Evolutionary conservation across 805 yeast genomes (phyloP), one percentile per base, ranked within the genome.

Genomic region (Saccharomycopsis selenospora): DNA sequence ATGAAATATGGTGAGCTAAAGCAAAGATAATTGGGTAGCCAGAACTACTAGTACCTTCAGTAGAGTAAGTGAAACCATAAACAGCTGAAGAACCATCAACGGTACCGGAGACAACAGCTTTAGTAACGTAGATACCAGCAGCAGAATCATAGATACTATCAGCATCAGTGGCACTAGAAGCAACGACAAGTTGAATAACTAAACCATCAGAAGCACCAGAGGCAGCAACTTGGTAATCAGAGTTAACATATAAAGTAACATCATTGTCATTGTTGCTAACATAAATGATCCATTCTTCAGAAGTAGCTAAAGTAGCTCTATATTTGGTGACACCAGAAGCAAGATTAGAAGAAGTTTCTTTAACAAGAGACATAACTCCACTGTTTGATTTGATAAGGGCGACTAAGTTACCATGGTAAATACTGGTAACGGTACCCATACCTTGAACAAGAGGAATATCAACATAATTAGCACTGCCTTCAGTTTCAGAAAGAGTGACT

Each of bases 241-340:
- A 68, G 26, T 51, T 64, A 1, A 52, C 47, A 61, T 25, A 43
- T 46, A 55, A 72, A 58, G 40, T 61, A 55, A 50, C 57, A 17
- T 55, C 50, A 48, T 48, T 49, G 29, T 55, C 58, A 57, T 51
- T 59, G 49, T 40, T 47, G 1, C 73, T 69, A 8, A 78, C 79
- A 56, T 83, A 87, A 29, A 86, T 66, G n/a, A 78, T 67, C 93
- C 95, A 87, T 13, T 62, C 68, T 13, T 71, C 70, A 27, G 72
- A 76, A 61, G 80, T 79, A 56, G 73, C 72, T 47, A 87, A 68
- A 5, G 68, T 65, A 3, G 75, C 70, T 22, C 68, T 63, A 59
- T 79, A 85, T 60, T 83, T 86, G 48, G 66, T 61, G n/a, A 73
- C 60, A 17, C 71, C 64, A 42, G 70, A 47, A 51, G 38, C 42